phyloP scores from a whole-genome alignment of 176 grass and related monocot genomes.

The Aechmea fasciata region DNA sequence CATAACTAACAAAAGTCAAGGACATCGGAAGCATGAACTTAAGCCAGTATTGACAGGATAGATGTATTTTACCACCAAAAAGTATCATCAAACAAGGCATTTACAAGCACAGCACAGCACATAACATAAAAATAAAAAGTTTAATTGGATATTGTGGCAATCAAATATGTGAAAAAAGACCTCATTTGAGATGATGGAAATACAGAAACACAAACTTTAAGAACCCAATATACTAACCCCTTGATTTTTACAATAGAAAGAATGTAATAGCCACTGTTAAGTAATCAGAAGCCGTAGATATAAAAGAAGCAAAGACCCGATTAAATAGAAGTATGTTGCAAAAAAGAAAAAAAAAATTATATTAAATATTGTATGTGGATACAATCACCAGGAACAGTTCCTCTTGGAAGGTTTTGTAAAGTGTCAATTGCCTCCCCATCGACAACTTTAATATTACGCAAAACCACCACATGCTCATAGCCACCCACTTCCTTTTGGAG shows the following conservation, averaged over 20 bases:
- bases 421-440: conserved; percentile 33
- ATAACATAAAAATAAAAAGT: too few species aligned
- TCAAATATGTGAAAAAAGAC: too few species aligned
- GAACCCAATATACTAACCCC: too few species aligned
- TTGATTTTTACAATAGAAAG: neutral
- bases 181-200: too few species aligned
- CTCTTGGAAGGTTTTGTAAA: conserved; percentile 54
- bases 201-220: too few species aligned
- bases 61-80: too few species aligned
- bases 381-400: conserved; percentile 66
- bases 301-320: neutral
- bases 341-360: neutral
- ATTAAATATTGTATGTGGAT: conserved; percentile 37
- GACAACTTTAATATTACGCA: conserved; percentile 65
- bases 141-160: too few species aligned
- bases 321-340: neutral
- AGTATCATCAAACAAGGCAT: neutral
- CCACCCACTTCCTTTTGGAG: conserved; percentile 79
- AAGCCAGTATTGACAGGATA: neutral
- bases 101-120: neutral
- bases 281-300: neutral
- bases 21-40: conserved; percentile 8
- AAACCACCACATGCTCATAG: conserved; percentile 60
- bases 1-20: conserved; percentile 68
- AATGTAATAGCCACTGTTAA: neutral